phyloP scores from a whole-genome alignment of 2,329 filamentous ascomycete genomes.

The Sphaerulina populicola region DNA sequence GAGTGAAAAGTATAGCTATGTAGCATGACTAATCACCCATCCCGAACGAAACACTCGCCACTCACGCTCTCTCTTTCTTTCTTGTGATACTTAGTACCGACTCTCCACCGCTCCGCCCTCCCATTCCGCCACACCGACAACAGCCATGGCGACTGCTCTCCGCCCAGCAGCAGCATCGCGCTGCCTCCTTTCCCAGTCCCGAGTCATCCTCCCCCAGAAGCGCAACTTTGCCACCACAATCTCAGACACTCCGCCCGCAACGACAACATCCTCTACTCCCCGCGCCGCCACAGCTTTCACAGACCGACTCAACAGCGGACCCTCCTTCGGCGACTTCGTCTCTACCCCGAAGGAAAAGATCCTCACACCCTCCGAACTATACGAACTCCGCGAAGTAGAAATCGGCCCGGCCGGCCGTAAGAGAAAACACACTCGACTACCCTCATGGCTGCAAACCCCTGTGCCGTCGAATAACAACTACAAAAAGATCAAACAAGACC shows the following conservation, averaged over 20 bases:
- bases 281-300: conserved; percentile 48
- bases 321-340: conserved; percentile 57
- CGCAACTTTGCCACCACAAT: conserved; percentile 41
- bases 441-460: conserved; percentile 91
- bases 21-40: background rate
- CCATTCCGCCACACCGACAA: conserved; percentile 2
- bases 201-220: conserved; percentile 26
- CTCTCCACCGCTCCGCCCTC: background rate
- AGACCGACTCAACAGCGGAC: conserved; percentile 57
- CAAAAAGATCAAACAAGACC: conserved; percentile 89
- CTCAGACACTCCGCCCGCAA: conserved; percentile 32
- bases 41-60: background rate
- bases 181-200: conserved; percentile 16
- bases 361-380: conserved; percentile 45
- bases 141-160: conserved; percentile 13
- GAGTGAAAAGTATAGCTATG: background rate
- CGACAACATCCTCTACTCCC: conserved; percentile 28
- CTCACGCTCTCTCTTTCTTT: background rate
- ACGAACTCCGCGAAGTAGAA: conserved; percentile 53
- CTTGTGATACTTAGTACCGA: no score
- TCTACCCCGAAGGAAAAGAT: conserved; percentile 36
- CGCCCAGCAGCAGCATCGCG: conserved; percentile 12
- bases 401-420: conserved; percentile 55
- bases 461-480: conserved; percentile 81
- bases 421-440: conserved; percentile 64